A percentile compares a stretch with the other conserved stretches of the same genome.
Conservation (phyloP, 1,284 basidiomycete genomes). For the Mycena citricolor region DNA sequence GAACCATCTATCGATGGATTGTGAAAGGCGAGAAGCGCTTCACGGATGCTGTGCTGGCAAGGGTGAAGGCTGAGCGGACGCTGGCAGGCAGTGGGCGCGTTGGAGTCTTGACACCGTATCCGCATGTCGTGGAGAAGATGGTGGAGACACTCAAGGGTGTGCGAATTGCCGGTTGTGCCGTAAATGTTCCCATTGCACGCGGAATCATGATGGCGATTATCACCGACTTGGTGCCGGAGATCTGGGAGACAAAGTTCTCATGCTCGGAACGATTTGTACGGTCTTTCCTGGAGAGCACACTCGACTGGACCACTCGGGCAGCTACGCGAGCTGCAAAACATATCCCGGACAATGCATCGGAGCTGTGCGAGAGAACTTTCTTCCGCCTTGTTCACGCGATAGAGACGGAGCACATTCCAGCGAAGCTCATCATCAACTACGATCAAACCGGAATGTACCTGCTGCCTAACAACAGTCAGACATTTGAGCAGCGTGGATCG, state of each 20-base stretch:
- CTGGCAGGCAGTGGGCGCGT: conserved; percentile 2
- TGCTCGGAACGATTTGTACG: conserved; percentile 6
- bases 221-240: neutral
- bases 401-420: conserved; percentile 24
- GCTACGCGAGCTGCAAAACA: conserved; percentile 25
- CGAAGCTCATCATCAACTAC: conserved; percentile 25
- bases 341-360: conserved; percentile 24
- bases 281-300: conserved; percentile 4
- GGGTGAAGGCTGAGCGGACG: neutral
- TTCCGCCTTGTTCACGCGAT: conserved; percentile 24
- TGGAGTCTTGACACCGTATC: conserved; percentile 1
- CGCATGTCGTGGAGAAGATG: conserved; percentile 2
- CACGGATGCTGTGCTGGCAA: neutral
- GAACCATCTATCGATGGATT: conserved; percentile 7
- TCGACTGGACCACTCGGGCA: conserved; percentile 24
- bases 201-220: conserved; percentile 7
- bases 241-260: neutral
- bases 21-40: neutral
- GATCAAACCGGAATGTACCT: conserved; percentile 28
- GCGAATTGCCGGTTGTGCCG: neutral
- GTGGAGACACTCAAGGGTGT: neutral
- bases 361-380: conserved; percentile 25
- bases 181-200: neutral
- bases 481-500: conserved; percentile 24
- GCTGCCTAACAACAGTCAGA: conserved; percentile 22